phyloP scores from a whole-genome alignment of 2,329 filamentous ascomycete genomes.

The Epichloe brachyelytri region DNA sequence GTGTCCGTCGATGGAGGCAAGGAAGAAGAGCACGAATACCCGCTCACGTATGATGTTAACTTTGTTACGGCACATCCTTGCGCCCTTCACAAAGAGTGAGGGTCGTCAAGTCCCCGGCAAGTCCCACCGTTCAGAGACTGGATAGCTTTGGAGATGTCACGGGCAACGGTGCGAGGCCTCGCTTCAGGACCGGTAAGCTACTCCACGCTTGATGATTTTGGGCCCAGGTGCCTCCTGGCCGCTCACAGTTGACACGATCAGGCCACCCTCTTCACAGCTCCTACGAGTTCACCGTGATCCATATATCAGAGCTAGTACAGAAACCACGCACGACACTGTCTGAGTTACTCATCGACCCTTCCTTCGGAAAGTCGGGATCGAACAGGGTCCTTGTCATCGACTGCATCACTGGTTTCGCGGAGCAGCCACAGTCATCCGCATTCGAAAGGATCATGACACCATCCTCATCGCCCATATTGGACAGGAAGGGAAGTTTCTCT shows the following conservation, averaged over 20 bases:
- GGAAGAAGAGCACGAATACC: constrained; percentile 29
- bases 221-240: background rate
- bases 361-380: constrained; percentile 18
- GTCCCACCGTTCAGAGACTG: constrained; percentile 45
- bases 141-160: constrained; percentile 34
- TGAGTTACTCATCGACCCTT: constrained; percentile 28
- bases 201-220: background rate
- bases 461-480: constrained; percentile 15
- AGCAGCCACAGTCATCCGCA: constrained; percentile 36
- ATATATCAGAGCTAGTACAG: constrained; percentile 42
- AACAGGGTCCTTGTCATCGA: constrained; percentile 45
- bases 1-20: constrained; percentile 26
- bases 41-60: constrained; percentile 44
- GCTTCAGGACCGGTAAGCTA: constrained; percentile 33
- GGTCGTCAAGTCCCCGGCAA: constrained; percentile 45
- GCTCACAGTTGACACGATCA: constrained; percentile 12
- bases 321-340: constrained; percentile 32
- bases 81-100: constrained; percentile 41
- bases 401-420: constrained; percentile 43
- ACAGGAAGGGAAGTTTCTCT: constrained; percentile 25
- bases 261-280: constrained; percentile 52
- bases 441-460: constrained; percentile 22
- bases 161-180: constrained; percentile 32
- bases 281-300: constrained; percentile 46
- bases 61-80: constrained; percentile 57